Percentiles rank a stretch among this genome's conserved stretches.
phyloP scores from a whole-genome alignment of 495 filamentous ascomycete genomes.

The Neurospora terricola region DNA sequence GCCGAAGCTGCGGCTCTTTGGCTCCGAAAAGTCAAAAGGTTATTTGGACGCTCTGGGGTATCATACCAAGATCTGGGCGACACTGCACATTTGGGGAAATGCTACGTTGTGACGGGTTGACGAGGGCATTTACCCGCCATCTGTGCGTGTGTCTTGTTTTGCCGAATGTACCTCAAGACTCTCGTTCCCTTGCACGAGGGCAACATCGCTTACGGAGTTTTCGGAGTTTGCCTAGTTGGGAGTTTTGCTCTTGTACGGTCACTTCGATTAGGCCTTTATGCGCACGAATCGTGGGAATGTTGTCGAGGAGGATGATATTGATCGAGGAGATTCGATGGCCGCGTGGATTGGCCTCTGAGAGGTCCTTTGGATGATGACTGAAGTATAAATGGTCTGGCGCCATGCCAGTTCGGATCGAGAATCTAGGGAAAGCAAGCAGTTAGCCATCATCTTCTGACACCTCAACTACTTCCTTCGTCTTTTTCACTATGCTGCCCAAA shows the following conservation, averaged over 20 bases:
- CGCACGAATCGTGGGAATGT: neutral
- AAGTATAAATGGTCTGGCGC: neutral
- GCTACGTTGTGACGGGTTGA: neutral
- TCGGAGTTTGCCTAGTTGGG: neutral
- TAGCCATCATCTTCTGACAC: neutral
- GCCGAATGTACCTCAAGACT: neutral
- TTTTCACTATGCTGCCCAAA: conserved; percentile 10
- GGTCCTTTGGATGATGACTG: neutral
- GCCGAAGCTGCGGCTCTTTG: neutral
- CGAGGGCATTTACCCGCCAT: neutral
- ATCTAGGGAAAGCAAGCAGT: neutral
- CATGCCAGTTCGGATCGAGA: neutral
- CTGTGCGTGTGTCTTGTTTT: neutral
- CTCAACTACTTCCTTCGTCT: neutral
- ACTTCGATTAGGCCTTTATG: neutral
- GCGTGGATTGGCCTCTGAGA: neutral
- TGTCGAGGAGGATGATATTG: neutral
- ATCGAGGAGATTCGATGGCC: neutral
- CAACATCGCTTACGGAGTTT: neutral
- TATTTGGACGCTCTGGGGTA: neutral
- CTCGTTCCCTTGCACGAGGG: neutral
- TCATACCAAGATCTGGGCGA: neutral
- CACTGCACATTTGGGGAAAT: neutral
- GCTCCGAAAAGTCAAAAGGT: neutral
- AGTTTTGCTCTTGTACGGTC: neutral